These are phyloP conservation scores for Olyra latifolia DNA, from an alignment of 176 grass and related monocot species.

Conservation along the genomic window DNA sequence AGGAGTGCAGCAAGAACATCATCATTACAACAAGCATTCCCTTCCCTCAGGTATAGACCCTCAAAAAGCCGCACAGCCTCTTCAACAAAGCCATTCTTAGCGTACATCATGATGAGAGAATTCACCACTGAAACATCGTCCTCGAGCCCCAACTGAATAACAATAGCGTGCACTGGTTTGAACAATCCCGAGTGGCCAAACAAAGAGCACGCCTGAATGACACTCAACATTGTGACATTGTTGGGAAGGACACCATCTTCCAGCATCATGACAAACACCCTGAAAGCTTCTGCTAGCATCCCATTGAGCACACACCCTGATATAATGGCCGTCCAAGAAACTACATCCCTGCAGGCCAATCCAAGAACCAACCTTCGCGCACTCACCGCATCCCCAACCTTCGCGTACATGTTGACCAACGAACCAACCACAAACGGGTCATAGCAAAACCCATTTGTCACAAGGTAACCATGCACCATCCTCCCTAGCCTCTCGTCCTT, in stretches of 20 bases:
- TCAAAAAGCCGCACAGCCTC: slow-evolving; percentile 35
- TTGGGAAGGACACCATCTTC: slow-evolving; percentile 61
- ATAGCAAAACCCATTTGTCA: slow-evolving; percentile 42
- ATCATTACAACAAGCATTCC: slow-evolving; percentile 30
- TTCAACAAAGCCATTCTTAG: slow-evolving; percentile 56
- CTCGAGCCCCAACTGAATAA: slow-evolving; percentile 40
- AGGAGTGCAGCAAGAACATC: slow-evolving; percentile 48
- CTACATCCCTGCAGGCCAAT: slow-evolving; percentile 50
- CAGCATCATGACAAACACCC: slow-evolving; percentile 63
- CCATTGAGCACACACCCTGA: slow-evolving; percentile 69
- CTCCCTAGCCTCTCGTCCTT: slow-evolving; percentile 46
- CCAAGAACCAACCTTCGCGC: slow-evolving; percentile 48
- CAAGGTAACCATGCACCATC: slow-evolving; percentile 65
- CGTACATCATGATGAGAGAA: slow-evolving; percentile 69
- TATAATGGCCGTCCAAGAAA: slow-evolving; percentile 66
- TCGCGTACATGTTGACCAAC: slow-evolving; percentile 68
- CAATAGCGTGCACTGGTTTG: slow-evolving; percentile 45
- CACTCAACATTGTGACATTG: slow-evolving; percentile 60
- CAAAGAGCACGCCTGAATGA: slow-evolving; percentile 71
- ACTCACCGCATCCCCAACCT: slow-evolving; percentile 43
- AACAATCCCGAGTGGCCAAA: slow-evolving; percentile 43
- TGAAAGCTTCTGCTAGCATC: slow-evolving; percentile 47
- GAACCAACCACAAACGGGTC: slow-evolving; percentile 58
- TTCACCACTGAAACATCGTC: slow-evolving; percentile 27
- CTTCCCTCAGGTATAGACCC: slow-evolving; percentile 31